Evolutionary conservation across 2,329 filamentous ascomycete species (phyloP), one percentile per base, ranked within the genome.

Genomic region (Cladophialophora immunda): DNA sequence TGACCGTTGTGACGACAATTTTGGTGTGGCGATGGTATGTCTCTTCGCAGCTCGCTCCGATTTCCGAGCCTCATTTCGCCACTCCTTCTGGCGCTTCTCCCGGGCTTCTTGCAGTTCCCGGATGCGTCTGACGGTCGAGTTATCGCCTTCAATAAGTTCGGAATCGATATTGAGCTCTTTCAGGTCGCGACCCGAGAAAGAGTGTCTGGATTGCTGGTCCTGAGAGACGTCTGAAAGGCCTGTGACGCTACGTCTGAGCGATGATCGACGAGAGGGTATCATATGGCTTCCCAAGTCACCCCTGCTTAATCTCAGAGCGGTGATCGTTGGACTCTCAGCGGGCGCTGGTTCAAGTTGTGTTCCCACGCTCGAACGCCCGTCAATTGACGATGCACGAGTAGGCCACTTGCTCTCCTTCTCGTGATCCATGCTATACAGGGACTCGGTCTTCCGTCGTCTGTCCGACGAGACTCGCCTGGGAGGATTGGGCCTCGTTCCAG

Each of bases 171-270:
- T 77, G 36, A 76, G 76, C 62, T 81, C 79, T 67, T 75, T 80
- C 67, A 77, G 77, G 55, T 76, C 76, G 58, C 78, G 74, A 66
- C 76, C 80, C 57, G 82, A 79, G 34, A 79, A 79, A 65, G 76
- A 87, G 27, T 86, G 81, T 62, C 83, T 8, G 83, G 83, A 0
- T 83, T 83, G 0, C 85, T 82, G 72, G 86, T 76, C 62, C 76
- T 80, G 71, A 81, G 90, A 58, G 86, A 81, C 38, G 92, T 79
- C 41, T 90, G 92, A 0, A 90, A 93, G 63, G 91, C 89, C 64
- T 90, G 85, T 7, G 8, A 64, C 57, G 47, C 69, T 69, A 9
- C 75, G 78, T 57, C 67, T 72, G 15, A 76, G 73, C 30, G 77
- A 78, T 22, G 71, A 73, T 15, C 85, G 89, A 88, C 73, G 92